Conservation (phyloP, 2,329 filamentous ascomycete species). For the Fusarium austroafricanum region DNA sequence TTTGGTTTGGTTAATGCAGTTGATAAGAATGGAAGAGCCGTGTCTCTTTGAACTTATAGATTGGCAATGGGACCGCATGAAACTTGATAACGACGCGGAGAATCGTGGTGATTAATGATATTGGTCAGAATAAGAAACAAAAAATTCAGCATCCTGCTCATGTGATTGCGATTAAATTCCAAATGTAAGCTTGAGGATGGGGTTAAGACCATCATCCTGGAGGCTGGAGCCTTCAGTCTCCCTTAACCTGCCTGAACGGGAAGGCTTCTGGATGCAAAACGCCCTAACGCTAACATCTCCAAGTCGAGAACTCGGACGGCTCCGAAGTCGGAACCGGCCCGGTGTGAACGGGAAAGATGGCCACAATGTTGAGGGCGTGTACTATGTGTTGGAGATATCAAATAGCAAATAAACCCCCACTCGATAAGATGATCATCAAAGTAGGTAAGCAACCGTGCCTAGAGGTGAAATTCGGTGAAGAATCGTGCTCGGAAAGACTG, state of each 20-base stretch:
- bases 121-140: neutral
- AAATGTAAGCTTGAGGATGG: neutral
- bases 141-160: neutral
- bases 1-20: slow-evolving; percentile 8
- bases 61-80: slow-evolving; percentile 8
- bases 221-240: slow-evolving; percentile 7
- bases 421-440: slow-evolving; percentile 7
- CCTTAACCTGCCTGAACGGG: slow-evolving; percentile 37
- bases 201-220: neutral
- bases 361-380: slow-evolving; percentile 18
- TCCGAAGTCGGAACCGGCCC: slow-evolving; percentile 45
- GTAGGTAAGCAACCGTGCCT: slow-evolving; percentile 7
- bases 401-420: slow-evolving; percentile 4
- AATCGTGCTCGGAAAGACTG: slow-evolving; percentile 10
- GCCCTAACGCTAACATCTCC: slow-evolving; percentile 4
- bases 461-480: slow-evolving; percentile 28
- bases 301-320: slow-evolving; percentile 25
- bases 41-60: neutral
- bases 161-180: neutral
- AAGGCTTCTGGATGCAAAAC: slow-evolving; percentile 34
- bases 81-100: neutral
- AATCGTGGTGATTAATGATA: neutral
- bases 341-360: slow-evolving; percentile 29
- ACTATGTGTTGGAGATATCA: neutral
- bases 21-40: slow-evolving; percentile 9